Base-by-base conservation (phyloP, 1,139 yeast genomes). In the Scheffersomyces illinoinensis region DNA sequence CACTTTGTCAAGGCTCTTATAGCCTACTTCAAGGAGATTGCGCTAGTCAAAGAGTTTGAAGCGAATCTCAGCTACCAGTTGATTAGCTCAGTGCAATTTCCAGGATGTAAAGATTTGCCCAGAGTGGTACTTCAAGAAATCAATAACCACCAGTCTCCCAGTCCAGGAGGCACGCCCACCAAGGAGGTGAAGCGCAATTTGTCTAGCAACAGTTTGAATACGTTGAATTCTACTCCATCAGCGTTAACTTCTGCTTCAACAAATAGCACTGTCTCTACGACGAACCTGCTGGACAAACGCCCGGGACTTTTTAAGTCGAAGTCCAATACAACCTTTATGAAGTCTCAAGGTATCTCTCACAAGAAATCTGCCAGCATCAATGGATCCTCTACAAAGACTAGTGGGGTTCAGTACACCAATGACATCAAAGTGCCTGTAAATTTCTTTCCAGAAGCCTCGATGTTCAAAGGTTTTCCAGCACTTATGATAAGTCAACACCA, bases 41-140 rank as follows among this genome's bases (percentile, higher is more conserved):
- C 87, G 4, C 76, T 86, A 58, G 88, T 90, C 39, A 89, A 88
- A 67, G 90, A 88, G 69, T 90, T 88, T 64, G 88, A 86, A 63
- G 86, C 89, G 54, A 83, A 86, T 65, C 82, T 89, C 59, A 87
- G 87, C 67, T 78, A 78, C 60, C 91, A 89, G 66, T 75, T 90
- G 70, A 79, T 88, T 57, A 84, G 82, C 61, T 80, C 89, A 47
- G 83, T 89, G 20, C 86, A 85, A 63, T 85, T 88, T 66, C 85
- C 90, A 2, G 81, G 81, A 5, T 76, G 71, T 64, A 75, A 74
- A 59, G 78, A 76, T 61, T 68, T 77, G 54, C 80, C 82, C 4
- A 58, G 61, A 48, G 69, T 67, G 53, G 60, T 64, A 2, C 55
- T 61, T 46, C 61, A 57, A 26, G 67, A 65, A 48, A 52, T 58